These are phyloP conservation scores for Quercus lobata DNA, from an alignment of 331 rosid genomes.

Conservation along the genomic window DNA sequence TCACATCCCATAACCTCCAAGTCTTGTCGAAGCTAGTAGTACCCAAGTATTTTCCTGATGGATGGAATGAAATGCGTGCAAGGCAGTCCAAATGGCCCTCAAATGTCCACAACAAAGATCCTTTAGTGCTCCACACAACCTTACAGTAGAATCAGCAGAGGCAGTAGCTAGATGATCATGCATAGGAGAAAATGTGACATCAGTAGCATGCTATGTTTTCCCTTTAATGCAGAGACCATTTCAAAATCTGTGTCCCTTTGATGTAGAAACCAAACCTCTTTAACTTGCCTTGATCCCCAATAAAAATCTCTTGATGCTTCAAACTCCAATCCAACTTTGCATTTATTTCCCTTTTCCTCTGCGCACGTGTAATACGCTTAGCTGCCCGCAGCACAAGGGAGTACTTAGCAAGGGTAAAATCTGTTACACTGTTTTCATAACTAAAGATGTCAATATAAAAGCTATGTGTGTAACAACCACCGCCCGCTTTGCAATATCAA, in stretches of 20 bases:
- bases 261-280: no score
- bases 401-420: not conserved
- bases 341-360: slow-evolving; percentile 65
- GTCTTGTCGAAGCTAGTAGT: slow-evolving; percentile 93
- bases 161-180: slow-evolving; percentile 78
- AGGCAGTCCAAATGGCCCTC: slow-evolving; percentile 93
- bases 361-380: slow-evolving; percentile 62
- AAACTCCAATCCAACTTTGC: slow-evolving; percentile 80
- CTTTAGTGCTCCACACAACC: slow-evolving; percentile 75
- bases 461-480: no score
- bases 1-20: slow-evolving; percentile 93
- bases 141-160: slow-evolving; percentile 86
- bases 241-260: slow-evolving; percentile 1
- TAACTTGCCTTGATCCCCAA: slow-evolving; percentile 59
- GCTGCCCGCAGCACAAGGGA: slow-evolving; percentile 49
- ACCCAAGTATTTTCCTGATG: slow-evolving; percentile 87
- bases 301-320: slow-evolving; percentile 63
- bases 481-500: slow-evolving; percentile 49
- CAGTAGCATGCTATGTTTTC: slow-evolving; percentile 84
- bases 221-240: slow-evolving; percentile 64
- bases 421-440: no score
- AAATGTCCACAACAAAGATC: slow-evolving; percentile 62
- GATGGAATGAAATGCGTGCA: slow-evolving; percentile 91
- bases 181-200: slow-evolving; percentile 72
- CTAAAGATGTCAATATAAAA: no score